These are phyloP conservation scores for Chrysoporthe deuterocubensis DNA, from an alignment of 2,329 filamentous ascomycete genomes.

Conservation along the genomic window DNA sequence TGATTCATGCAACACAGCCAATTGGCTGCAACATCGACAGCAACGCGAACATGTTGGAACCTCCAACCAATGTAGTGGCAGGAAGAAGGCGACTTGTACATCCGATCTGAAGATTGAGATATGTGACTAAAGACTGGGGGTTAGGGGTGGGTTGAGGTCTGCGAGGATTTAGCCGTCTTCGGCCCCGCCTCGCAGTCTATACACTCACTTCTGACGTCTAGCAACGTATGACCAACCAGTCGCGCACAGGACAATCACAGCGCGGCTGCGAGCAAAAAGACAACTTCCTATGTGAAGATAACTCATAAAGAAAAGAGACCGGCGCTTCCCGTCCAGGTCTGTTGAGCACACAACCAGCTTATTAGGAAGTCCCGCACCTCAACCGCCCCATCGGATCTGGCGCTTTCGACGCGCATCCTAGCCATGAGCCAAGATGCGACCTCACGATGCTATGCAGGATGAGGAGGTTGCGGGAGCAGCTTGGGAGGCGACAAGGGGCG, in stretches of 20 bases:
- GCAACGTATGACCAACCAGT: not conserved
- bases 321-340: not conserved
- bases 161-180: not conserved
- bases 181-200: not conserved
- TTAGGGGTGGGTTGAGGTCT: not conserved
- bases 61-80: not conserved
- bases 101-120: not conserved
- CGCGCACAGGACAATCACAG: not conserved
- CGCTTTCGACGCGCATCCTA: not conserved
- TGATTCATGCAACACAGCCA: no score
- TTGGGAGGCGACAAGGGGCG: slow-evolving; percentile 72
- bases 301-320: not conserved
- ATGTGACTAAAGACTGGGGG: not conserved
- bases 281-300: not conserved
- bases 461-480: slow-evolving; percentile 72
- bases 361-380: not conserved
- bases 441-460: slow-evolving; percentile 62
- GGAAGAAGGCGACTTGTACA: not conserved
- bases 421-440: slow-evolving; percentile 43
- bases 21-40: no score
- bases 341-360: not conserved
- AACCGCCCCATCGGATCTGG: not conserved
- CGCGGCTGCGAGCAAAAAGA: not conserved
- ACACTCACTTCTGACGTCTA: not conserved
- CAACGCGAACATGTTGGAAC: no score